These are phyloP conservation scores for Centella asiatica DNA, from an alignment of 129 eudicot species.

Conservation along the genomic window DNA sequence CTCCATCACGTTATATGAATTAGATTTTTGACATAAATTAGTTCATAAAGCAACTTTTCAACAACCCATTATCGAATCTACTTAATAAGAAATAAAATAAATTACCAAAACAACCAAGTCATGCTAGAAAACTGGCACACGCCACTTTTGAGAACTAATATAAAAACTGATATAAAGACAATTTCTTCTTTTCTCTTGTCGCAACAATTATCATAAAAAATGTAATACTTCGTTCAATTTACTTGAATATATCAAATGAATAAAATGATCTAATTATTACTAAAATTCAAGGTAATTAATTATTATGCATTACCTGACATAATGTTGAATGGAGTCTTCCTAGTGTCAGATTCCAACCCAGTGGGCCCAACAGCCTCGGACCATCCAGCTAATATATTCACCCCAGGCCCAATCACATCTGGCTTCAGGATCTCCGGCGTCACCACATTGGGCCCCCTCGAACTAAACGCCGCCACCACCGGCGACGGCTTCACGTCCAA, in stretches of 20 bases:
- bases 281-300: neutral
- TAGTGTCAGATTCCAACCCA: slow-evolving; percentile 60
- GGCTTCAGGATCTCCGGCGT: slow-evolving; percentile 86
- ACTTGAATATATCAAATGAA: neutral
- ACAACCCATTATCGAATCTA: slow-evolving; percentile 7
- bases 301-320: slow-evolving; percentile 51
- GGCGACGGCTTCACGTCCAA: slow-evolving; percentile 84
- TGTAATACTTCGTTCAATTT: too few species aligned
- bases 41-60: neutral
- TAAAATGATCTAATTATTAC: neutral
- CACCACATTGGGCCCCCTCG: slow-evolving; percentile 79
- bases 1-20: neutral
- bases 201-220: too few species aligned
- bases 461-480: slow-evolving; percentile 89
- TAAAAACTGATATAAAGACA: neutral
- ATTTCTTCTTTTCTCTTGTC: neutral
- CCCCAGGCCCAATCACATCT: slow-evolving; percentile 93
- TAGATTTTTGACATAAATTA: neutral
- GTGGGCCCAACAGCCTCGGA: slow-evolving; percentile 83
- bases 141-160: neutral
- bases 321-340: slow-evolving; percentile 79
- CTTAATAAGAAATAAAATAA: neutral
- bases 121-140: neutral
- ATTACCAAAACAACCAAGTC: neutral
- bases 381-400: slow-evolving; percentile 93